These are phyloP conservation scores for Meyerozyma sp. DNA, from an alignment of 1,139 yeast species.

Conservation along the genomic window DNA sequence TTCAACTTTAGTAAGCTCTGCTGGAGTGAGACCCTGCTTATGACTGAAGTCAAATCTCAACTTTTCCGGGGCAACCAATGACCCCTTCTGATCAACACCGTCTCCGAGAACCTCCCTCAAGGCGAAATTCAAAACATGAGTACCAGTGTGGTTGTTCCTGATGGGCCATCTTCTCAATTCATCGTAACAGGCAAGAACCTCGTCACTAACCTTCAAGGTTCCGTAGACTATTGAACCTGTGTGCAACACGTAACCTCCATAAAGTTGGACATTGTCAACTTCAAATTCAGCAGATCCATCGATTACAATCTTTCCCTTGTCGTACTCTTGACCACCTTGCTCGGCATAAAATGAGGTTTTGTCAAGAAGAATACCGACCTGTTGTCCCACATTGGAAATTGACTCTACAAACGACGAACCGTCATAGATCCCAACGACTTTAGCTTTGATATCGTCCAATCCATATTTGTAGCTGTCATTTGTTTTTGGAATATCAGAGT, in stretches of 20 bases:
- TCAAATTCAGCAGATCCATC: constrained; percentile 85
- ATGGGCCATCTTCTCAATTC: constrained; percentile 95
- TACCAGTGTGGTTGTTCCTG: constrained; percentile 97
- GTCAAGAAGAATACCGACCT: constrained; percentile 77
- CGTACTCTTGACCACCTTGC: constrained; percentile 98
- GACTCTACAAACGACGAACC: constrained; percentile 55
- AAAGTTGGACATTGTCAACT: constrained; percentile 86
- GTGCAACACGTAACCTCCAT: constrained; percentile 93
- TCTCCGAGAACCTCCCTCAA: constrained; percentile 83
- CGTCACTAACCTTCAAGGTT: constrained; percentile 55
- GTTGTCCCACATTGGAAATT: constrained; percentile 38
- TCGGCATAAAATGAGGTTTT: constrained; percentile 96
- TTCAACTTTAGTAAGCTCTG: constrained; percentile 75
- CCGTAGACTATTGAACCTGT: constrained; percentile 87
- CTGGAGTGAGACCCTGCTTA: constrained; percentile 69
- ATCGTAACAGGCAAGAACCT: constrained; percentile 81
- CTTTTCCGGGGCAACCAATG: constrained; percentile 92
- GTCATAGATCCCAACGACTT: constrained; percentile 65
- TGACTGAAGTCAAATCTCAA: constrained; percentile 94
- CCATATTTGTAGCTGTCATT: constrained; percentile 77
- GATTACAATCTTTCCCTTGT: constrained; percentile 86
- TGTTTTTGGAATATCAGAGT: constrained; percentile 67
- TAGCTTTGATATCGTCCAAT: constrained; percentile 54
- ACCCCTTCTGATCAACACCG: constrained; percentile 91
- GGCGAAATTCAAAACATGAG: constrained; percentile 89